phyloP scores from a whole-genome alignment of 2,329 filamentous ascomycete genomes.

The Byssothecium circinans region DNA sequence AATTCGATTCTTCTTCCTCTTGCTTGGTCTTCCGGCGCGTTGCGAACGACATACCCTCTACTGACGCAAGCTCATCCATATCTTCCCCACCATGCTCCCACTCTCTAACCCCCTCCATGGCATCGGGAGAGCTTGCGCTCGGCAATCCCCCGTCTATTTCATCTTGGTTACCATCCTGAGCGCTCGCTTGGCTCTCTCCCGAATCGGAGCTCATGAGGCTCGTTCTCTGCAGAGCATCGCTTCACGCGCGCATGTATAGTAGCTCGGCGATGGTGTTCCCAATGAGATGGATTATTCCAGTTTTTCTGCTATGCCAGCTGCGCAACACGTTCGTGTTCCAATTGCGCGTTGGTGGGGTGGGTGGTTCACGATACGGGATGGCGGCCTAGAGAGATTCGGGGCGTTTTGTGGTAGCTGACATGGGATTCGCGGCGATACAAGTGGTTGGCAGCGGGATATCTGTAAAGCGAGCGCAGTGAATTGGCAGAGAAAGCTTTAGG shows the following conservation, averaged over 20 bases:
- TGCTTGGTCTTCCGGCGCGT: slow-evolving; percentile 25
- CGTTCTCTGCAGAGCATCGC: slow-evolving; percentile 56
- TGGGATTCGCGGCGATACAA: neutral
- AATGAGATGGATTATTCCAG: neutral
- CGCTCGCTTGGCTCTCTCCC: slow-evolving; percentile 64
- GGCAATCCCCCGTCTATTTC: slow-evolving; percentile 51
- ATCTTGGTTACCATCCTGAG: slow-evolving; percentile 56
- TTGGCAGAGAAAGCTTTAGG: neutral
- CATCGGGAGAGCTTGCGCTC: slow-evolving; percentile 58
- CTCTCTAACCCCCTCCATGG: slow-evolving; percentile 1
- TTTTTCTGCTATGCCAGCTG: neutral
- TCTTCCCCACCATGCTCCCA: slow-evolving; percentile 16
- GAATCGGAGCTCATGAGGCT: slow-evolving; percentile 70
- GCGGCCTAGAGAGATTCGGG: slow-evolving; percentile 8
- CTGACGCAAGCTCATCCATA: slow-evolving; percentile 26
- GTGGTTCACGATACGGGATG: slow-evolving; percentile 11
- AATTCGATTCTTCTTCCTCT: slow-evolving; percentile 59
- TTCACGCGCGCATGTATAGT: slow-evolving; percentile 35
- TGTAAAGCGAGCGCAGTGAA: neutral
- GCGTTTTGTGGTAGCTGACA: neutral
- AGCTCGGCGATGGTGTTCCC: neutral
- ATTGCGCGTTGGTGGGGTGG: slow-evolving; percentile 14
- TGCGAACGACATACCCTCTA: slow-evolving; percentile 38
- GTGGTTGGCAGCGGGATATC: neutral
- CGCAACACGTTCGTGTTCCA: neutral